These are phyloP conservation scores for Teratosphaeria gauchensis DNA, from an alignment of 2,329 filamentous ascomycete species.

Conservation along the genomic window DNA sequence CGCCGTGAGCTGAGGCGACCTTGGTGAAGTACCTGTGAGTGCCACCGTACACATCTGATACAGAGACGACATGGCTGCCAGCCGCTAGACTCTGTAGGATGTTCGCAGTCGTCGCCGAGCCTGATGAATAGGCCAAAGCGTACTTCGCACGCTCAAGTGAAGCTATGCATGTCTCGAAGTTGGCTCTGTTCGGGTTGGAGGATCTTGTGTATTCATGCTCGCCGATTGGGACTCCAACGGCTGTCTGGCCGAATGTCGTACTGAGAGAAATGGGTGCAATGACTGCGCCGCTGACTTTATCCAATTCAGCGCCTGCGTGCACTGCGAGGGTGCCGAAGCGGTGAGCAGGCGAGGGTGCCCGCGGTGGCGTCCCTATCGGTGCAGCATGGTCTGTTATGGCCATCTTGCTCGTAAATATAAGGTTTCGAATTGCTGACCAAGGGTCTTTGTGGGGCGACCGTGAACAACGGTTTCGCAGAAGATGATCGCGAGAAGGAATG, in stretches of 20 bases:
- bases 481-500: background rate
- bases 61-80: conserved; percentile 88
- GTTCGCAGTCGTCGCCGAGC: conserved; percentile 84
- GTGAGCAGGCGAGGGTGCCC: conserved; percentile 63
- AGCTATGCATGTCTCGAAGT: conserved; percentile 87
- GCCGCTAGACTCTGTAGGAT: conserved; percentile 87
- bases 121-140: conserved; percentile 88
- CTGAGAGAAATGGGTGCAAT: conserved; percentile 94
- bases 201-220: conserved; percentile 88
- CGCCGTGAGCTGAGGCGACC: conserved; percentile 87
- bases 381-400: conserved; percentile 13
- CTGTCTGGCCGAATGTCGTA: conserved; percentile 88
- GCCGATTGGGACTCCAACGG: conserved; percentile 79
- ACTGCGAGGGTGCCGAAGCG: conserved; percentile 90
- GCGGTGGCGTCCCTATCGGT: conserved; percentile 62
- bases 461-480: background rate
- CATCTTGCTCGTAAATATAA: conserved; percentile 10
- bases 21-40: conserved; percentile 99
- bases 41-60: conserved; percentile 95
- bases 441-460: background rate
- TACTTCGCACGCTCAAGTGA: conserved; percentile 87
- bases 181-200: conserved; percentile 87
- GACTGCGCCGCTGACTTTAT: conserved; percentile 85
- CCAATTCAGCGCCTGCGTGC: conserved; percentile 83
- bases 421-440: background rate